Evolutionary conservation across 352 stramenopile species (phyloP), one percentile per base, ranked within the genome.

Genomic region (Pythium monospermum): DNA sequence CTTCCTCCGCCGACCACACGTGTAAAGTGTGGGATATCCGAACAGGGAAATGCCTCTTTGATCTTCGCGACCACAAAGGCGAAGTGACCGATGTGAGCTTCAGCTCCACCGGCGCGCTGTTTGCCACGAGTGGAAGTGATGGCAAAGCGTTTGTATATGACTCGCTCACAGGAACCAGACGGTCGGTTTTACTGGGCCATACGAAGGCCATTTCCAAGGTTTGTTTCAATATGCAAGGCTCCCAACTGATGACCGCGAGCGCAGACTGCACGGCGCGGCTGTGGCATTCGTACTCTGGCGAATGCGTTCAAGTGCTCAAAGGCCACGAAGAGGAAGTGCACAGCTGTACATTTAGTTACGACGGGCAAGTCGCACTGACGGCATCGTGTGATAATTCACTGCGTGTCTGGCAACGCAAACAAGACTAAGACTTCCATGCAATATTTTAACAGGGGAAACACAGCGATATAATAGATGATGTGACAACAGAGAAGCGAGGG

Each of bases 21-120:
- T 82, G 72, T 51, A 87, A 84, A 61, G 57, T 91, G 28, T 91
- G 81, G 81, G 81, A 91, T 35, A 68, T 78, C 1, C 72, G 76
- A 6, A 76, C 64, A 0, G 66, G 76, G 16, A 83, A 85, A n/a
- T 68, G 60, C 22, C 62, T 91, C 10, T 87, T 88, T 47, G 64
- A 83, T 25, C 57, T 83, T 45, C 44, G 57, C 1, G 67, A 85
- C n/a, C 71, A 81, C 50, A 45, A 53, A 3, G 38, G 61, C 15
- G 73, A 91, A 40, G 74, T 88, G 18, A 76, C 53, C 22, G 59
- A 81, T 38, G 76, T 71, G 7, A 48, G 59, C 25, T 89, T 89
- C 55, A 89, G 83, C 39, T 59, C 74, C n/a, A 83, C 78, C 0
- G 81, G 78, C 7, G 78, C 81, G 0, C 65, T 89, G 11, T 60